phyloP scores from a whole-genome alignment of 73 alveolate genomes.

The Breviolum minutum region DNA sequence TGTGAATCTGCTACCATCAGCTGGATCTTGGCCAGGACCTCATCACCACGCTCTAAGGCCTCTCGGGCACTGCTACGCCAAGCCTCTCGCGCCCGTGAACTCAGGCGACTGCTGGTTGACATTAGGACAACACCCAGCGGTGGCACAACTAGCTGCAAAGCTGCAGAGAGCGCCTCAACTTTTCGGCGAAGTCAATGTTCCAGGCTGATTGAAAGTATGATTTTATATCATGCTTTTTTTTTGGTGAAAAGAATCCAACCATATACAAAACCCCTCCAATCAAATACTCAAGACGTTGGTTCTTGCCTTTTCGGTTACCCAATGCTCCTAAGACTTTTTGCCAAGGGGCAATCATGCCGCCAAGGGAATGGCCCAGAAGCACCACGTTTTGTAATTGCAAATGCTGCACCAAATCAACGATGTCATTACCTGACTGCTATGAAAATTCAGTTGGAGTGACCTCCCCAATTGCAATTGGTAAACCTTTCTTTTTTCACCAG shows the following conservation, averaged over 20 bases:
- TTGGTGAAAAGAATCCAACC: too few species aligned
- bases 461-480: neutral
- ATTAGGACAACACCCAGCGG: constrained; percentile 37
- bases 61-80: constrained; percentile 17
- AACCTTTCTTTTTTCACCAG: neutral
- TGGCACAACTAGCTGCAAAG: neutral
- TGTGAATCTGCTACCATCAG: neutral
- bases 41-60: neutral
- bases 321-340: neutral
- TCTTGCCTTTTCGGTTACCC: too few species aligned
- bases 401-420: constrained; percentile 16
- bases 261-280: too few species aligned
- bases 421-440: neutral
- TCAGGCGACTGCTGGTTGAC: constrained; percentile 55
- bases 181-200: neutral
- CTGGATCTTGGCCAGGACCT: neutral
- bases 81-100: neutral
- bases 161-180: constrained; percentile 11
- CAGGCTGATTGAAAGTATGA: too few species aligned
- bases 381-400: constrained; percentile 14
- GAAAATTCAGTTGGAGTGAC: neutral
- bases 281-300: too few species aligned
- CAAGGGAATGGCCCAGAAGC: constrained; percentile 58
- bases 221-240: too few species aligned
- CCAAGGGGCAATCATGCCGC: constrained; percentile 22